Evolutionary conservation across 306 rosid genomes (phyloP).

Genomic region (Begonia masoniana): DNA sequence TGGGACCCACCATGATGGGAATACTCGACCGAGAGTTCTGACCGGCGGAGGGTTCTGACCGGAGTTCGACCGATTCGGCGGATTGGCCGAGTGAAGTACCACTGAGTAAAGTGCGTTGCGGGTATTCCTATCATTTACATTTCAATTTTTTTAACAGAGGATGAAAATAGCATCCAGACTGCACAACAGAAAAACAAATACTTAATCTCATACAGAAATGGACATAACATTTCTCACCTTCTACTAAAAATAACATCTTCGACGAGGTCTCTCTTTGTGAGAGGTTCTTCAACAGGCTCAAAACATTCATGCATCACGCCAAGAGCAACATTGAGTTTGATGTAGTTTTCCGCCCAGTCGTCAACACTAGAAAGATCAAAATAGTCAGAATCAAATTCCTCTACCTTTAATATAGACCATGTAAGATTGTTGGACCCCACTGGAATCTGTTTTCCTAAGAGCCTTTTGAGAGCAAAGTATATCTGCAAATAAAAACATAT

Average conservation of each 20-base stretch:
- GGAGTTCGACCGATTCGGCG: no score
- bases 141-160: neutral
- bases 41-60: no score
- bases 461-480: slow-evolving; percentile 28
- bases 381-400: slow-evolving; percentile 14
- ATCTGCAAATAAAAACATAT: slow-evolving; percentile 31
- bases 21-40: no score
- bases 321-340: slow-evolving; percentile 72
- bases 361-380: slow-evolving; percentile 11
- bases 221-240: slow-evolving; percentile 31
- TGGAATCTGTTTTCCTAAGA: slow-evolving; percentile 36
- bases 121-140: no score
- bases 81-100: no score
- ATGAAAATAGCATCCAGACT: neutral
- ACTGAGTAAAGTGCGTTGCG: no score
- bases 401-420: slow-evolving; percentile 56
- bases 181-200: neutral
- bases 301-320: slow-evolving; percentile 83
- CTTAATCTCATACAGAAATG: neutral
- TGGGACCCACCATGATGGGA: no score
- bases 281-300: slow-evolving; percentile 61
- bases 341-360: slow-evolving; percentile 30
- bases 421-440: slow-evolving; percentile 44
- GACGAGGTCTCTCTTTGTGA: slow-evolving; percentile 40
- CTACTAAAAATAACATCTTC: slow-evolving; percentile 62